Evolutionary conservation across 2,329 filamentous ascomycete species (phyloP).

Genomic region (Leptographium wingfieldii): DNA sequence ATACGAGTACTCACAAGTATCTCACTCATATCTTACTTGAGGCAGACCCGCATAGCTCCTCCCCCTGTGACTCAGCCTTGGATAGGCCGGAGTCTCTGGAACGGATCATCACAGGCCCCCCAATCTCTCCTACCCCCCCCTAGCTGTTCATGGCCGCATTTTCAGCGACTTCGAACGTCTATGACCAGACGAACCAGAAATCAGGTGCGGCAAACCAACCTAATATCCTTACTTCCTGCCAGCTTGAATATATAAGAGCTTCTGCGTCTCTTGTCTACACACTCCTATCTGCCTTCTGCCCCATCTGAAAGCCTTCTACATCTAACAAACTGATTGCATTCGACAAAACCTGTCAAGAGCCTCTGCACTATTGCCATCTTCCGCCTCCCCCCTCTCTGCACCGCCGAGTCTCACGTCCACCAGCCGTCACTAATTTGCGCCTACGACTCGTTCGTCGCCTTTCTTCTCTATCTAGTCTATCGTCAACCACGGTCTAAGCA

Average conservation of each 20-base stretch:
- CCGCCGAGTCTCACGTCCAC: too few species aligned
- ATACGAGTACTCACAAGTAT: not conserved
- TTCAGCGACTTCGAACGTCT: conserved; percentile 5
- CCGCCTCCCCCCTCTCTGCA: not conserved
- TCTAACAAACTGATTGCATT: not conserved
- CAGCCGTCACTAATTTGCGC: not conserved
- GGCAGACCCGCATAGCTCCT: too few species aligned
- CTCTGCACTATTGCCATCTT: not conserved
- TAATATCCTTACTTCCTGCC: not conserved
- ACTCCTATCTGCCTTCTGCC: not conserved
- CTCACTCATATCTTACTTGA: too few species aligned
- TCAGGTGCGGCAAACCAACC: conserved; percentile 4
- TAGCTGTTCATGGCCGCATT: conserved; percentile 6
- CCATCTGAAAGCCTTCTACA: not conserved
- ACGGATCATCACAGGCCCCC: not conserved
- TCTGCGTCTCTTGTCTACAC: not conserved
- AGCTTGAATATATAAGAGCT: not conserved
- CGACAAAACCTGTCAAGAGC: not conserved
- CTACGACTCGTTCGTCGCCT: not conserved
- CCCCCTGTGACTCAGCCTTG: conserved; percentile 9
- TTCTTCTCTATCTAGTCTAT: conserved; percentile 2
- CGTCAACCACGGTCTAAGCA: conserved; percentile 15
- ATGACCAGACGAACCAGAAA: conserved; percentile 6
- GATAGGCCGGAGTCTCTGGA: not conserved
- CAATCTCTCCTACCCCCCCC: not conserved